phyloP scores from a whole-genome alignment of 2,329 filamentous ascomycete genomes.

The Colletotrichum cordylinicola region DNA sequence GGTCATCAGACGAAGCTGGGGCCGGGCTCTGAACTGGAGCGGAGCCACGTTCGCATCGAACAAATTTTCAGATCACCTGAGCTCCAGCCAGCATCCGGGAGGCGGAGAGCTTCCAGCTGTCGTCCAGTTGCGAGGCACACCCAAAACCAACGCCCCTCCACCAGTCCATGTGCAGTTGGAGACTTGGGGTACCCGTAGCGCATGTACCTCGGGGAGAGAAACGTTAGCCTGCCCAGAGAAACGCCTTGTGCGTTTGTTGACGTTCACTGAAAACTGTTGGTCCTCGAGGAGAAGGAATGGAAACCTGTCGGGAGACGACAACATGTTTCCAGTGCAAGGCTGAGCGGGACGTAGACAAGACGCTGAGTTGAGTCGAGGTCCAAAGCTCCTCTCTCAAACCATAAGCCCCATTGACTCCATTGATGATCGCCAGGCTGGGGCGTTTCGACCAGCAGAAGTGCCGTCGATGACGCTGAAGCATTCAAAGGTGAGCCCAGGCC shows the following conservation, averaged over 20 bases:
- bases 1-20: conserved; percentile 19
- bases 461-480: conserved; percentile 3
- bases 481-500: neutral
- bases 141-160: conserved; percentile 9
- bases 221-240: neutral
- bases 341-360: neutral
- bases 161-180: neutral
- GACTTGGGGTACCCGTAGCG: conserved; percentile 1
- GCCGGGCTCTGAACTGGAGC: conserved; percentile 13
- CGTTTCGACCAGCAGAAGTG: neutral
- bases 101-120: conserved; percentile 15
- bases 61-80: conserved; percentile 22
- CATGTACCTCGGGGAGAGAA: neutral
- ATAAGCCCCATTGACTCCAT: neutral
- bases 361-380: neutral
- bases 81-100: conserved; percentile 14
- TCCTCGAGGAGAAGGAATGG: neutral
- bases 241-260: neutral
- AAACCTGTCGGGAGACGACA: neutral
- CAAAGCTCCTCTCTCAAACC: neutral
- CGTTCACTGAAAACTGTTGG: neutral
- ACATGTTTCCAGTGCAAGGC: neutral
- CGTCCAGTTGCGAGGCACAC: conserved; percentile 11
- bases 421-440: neutral
- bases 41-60: conserved; percentile 17